These are phyloP conservation scores for Sugiyamaella grinbergsii DNA, from an alignment of 1,139 yeast species.

Conservation along the genomic window DNA sequence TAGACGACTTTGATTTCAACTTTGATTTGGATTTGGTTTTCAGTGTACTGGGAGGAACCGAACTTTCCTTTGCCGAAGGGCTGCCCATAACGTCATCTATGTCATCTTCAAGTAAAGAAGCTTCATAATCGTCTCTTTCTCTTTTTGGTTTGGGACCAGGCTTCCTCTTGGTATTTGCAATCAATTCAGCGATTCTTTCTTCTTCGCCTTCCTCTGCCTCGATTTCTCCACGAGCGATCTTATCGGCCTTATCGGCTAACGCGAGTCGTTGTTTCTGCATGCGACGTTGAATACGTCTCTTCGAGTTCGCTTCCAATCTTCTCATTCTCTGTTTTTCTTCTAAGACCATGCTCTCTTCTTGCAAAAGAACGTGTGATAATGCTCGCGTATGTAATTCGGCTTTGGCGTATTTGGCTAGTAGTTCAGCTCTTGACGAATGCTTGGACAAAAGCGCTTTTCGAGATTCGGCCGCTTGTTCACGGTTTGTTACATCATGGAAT, in stretches of 20 bases:
- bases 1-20: neutral
- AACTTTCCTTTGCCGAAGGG: neutral
- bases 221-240: constrained; percentile 13
- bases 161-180: constrained; percentile 5
- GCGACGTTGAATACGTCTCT: constrained; percentile 19
- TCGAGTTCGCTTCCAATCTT: constrained; percentile 17
- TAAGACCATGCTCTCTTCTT: constrained; percentile 11
- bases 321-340: constrained; percentile 15
- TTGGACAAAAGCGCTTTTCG: constrained; percentile 13
- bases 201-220: constrained; percentile 21
- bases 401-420: constrained; percentile 14
- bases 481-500: constrained; percentile 4
- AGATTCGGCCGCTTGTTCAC: constrained; percentile 4
- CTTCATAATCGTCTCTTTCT: constrained; percentile 9
- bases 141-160: constrained; percentile 16
- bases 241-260: constrained; percentile 11
- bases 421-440: constrained; percentile 12
- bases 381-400: constrained; percentile 22
- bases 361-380: constrained; percentile 19
- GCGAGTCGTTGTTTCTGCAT: constrained; percentile 13
- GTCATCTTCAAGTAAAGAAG: constrained; percentile 1
- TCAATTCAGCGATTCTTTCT: constrained; percentile 4
- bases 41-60: neutral
- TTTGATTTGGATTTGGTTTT: constrained; percentile 10
- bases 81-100: no score